phyloP scores from a whole-genome alignment of 2,329 filamentous ascomycete species.

The Colletotrichum sojae region DNA sequence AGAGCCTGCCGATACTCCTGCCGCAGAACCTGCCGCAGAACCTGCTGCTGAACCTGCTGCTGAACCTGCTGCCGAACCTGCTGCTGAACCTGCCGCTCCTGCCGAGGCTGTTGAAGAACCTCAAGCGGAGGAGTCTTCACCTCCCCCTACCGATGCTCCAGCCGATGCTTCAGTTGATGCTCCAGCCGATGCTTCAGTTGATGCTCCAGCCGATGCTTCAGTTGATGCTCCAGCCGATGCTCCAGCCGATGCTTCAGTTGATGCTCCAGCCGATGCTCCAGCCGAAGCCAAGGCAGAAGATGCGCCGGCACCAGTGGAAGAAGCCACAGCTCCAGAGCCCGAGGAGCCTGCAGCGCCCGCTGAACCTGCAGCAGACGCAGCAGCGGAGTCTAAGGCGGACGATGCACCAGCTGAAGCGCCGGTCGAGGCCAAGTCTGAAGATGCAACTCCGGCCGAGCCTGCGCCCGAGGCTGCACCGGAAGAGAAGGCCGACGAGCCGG shows the following conservation, averaged over 20 bases:
- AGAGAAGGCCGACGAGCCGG: background rate
- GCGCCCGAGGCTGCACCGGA: background rate
- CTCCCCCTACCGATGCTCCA: background rate
- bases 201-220: background rate
- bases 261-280: background rate
- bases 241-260: background rate
- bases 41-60: background rate
- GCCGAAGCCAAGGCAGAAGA: background rate
- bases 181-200: no score
- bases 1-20: background rate
- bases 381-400: background rate
- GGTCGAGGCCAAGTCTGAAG: conserved; percentile 2
- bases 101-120: background rate
- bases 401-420: background rate
- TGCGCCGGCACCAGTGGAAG: background rate
- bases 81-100: background rate
- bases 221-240: no score
- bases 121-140: conserved; percentile 16
- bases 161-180: background rate
- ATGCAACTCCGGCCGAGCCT: background rate
- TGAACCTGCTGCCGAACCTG: background rate
- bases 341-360: background rate
- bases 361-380: background rate
- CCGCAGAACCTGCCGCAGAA: background rate
- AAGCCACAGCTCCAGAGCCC: background rate